These are phyloP conservation scores for Cryptococcus hybrid DNA, from an alignment of 1,284 basidiomycete species.

Conservation along the genomic window DNA sequence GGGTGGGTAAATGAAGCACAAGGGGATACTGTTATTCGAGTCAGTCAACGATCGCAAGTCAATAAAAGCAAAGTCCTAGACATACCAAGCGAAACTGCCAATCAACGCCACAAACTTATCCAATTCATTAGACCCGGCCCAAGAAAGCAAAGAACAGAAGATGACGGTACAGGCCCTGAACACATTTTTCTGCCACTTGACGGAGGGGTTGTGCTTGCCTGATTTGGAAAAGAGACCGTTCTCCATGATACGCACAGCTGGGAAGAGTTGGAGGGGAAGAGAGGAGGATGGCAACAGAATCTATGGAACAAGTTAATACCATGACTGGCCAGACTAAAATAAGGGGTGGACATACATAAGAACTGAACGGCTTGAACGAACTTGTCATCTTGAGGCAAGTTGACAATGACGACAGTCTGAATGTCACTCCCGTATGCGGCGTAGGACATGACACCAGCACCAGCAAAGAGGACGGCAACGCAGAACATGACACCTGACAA, in stretches of 20 bases:
- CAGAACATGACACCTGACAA: conserved; percentile 84
- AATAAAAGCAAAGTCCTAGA: conserved; percentile 14
- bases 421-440: conserved; percentile 83
- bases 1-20: conserved; percentile 92
- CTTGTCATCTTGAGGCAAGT: conserved; percentile 78
- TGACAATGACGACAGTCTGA: conserved; percentile 93
- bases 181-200: conserved; percentile 83
- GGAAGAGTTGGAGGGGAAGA: conserved; percentile 94
- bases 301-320: conserved; percentile 14
- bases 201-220: conserved; percentile 63
- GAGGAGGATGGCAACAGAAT: conserved; percentile 86
- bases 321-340: conserved; percentile 12
- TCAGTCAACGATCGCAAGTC: not conserved
- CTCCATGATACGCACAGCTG: conserved; percentile 94
- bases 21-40: conserved; percentile 64
- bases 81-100: conserved; percentile 91
- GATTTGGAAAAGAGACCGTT: conserved; percentile 83
- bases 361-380: conserved; percentile 86
- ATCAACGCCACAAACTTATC: conserved; percentile 97
- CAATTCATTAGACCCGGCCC: conserved; percentile 81
- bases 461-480: conserved; percentile 73
- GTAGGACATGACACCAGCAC: conserved; percentile 86
- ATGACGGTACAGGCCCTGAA: conserved; percentile 79
- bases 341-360: conserved; percentile 57
- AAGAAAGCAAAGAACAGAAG: conserved; percentile 72